These are phyloP conservation scores for Pythium aristosporum DNA, from an alignment of 352 stramenopile species.

Conservation along the genomic window DNA sequence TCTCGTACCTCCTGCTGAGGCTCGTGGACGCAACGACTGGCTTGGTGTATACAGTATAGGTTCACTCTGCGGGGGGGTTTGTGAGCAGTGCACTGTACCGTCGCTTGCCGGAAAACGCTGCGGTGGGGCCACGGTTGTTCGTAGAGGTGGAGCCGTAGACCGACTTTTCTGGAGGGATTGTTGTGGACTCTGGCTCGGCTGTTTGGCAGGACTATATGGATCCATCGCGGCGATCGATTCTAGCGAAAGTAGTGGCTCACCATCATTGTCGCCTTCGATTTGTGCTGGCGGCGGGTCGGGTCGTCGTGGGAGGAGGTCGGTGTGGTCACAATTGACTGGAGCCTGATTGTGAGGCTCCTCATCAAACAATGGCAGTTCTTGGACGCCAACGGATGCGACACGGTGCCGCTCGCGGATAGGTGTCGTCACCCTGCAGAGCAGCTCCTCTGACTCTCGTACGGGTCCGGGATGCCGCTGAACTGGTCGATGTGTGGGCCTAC, in stretches of 20 bases:
- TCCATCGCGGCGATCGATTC: conserved; percentile 22
- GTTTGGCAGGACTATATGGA: conserved; percentile 9
- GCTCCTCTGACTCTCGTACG: not conserved
- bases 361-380: conserved; percentile 12
- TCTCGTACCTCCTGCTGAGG: not conserved
- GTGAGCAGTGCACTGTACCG: not conserved
- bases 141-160: not conserved
- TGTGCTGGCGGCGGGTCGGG: not conserved
- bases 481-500: not conserved
- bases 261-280: not conserved
- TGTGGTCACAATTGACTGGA: not conserved
- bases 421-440: not conserved
- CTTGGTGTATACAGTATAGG: not conserved
- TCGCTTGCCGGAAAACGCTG: not conserved
- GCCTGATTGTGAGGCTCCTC: not conserved
- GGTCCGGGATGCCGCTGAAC: not conserved
- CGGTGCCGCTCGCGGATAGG: not conserved
- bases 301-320: not conserved
- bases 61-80: not conserved
- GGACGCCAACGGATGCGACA: not conserved
- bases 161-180: not conserved
- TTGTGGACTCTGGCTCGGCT: not conserved
- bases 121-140: not conserved
- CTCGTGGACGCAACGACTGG: conserved; percentile 3
- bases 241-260: not conserved